These are phyloP conservation scores for Dendrobium nobile DNA, from an alignment of 106 monocot genomes.

Conservation along the genomic window DNA sequence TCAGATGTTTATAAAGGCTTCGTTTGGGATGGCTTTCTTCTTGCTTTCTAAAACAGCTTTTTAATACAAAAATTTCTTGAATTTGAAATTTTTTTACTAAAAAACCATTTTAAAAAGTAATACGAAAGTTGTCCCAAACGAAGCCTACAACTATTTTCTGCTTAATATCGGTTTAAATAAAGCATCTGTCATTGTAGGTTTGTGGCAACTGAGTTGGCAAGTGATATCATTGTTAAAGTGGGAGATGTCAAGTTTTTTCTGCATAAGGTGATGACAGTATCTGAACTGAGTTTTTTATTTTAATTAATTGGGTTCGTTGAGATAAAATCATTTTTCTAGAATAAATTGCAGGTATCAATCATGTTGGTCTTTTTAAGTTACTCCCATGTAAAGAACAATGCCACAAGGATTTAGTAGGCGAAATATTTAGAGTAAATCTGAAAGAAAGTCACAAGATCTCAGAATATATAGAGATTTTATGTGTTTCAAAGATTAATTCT, in stretches of 20 bases:
- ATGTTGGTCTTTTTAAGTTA: not conserved
- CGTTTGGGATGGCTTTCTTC: too few species aligned
- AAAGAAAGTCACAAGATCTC: not conserved
- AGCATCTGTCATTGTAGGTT: conserved; percentile 20
- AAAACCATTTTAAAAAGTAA: too few species aligned
- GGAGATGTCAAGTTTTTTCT: conserved; percentile 30
- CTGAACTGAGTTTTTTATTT: not conserved
- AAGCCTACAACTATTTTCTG: not conserved
- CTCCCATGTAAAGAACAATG: not conserved
- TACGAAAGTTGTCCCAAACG: too few species aligned
- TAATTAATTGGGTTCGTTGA: not conserved
- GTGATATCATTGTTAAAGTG: conserved; percentile 24
- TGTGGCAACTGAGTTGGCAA: conserved; percentile 24
- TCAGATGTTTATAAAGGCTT: not conserved
- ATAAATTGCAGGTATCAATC: too few species aligned
- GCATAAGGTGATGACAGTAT: conserved; percentile 20
- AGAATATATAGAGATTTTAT: not conserved
- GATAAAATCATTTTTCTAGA: not conserved
- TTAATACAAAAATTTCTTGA: too few species aligned
- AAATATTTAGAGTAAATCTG: too few species aligned
- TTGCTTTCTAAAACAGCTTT: too few species aligned
- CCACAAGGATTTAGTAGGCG: not conserved
- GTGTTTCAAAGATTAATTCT: not conserved
- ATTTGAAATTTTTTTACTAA: too few species aligned
- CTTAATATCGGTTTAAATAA: not conserved